Conservation (phyloP, 148 eudicot species). For the Vaccinium macrocarpon region DNA sequence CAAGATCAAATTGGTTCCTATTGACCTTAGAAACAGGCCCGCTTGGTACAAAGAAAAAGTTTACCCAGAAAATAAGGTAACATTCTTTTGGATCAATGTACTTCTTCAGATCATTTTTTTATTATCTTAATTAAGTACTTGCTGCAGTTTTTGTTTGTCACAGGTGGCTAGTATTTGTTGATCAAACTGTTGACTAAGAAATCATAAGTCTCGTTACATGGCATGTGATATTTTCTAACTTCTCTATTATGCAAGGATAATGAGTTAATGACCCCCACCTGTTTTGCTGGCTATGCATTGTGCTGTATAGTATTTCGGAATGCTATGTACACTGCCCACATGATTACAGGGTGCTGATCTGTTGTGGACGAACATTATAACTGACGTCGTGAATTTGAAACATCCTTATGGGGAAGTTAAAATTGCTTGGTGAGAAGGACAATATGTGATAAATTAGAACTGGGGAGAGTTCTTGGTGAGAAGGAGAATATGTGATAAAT, state of each 20-base stretch:
- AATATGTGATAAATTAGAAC: not conserved
- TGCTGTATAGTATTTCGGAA: not conserved
- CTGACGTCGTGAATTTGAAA: not conserved
- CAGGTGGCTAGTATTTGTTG: not conserved
- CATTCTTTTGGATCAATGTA: not conserved
- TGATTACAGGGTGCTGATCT: not conserved
- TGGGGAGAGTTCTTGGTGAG: not conserved
- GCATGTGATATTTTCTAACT: not conserved
- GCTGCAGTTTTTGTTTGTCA: not conserved
- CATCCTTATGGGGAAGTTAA: not conserved
- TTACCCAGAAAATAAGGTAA: conserved; percentile 67
- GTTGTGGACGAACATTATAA: not conserved
- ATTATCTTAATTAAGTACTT: conserved; percentile 3
- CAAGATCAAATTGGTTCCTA: conserved; percentile 65
- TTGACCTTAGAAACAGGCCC: conserved; percentile 58
- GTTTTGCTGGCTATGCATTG: not conserved
- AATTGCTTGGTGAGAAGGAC: not conserved
- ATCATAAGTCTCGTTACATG: not conserved
- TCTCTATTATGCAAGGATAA: not conserved
- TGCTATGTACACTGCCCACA: not conserved
- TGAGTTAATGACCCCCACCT: not conserved
- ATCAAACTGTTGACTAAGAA: not conserved
- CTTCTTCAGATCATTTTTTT: not conserved
- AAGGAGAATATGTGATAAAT: not conserved
- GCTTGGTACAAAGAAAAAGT: conserved; percentile 90